phyloP scores from a whole-genome alignment of 345 rosid species.

The Microthlaspi erraticum region DNA sequence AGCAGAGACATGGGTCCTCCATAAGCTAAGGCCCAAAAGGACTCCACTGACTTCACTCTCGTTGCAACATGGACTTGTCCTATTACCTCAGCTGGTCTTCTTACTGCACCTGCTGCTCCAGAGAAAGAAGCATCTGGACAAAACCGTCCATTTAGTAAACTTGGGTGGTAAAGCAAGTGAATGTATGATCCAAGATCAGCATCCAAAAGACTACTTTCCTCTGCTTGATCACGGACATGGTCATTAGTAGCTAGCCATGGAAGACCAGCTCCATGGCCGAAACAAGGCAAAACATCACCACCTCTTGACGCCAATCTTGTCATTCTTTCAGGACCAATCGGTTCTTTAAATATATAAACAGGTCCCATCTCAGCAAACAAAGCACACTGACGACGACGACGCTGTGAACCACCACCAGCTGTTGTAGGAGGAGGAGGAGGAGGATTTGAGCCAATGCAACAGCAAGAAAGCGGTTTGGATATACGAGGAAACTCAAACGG shows the following conservation, averaged over 20 bases:
- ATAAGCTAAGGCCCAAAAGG: constrained; percentile 92
- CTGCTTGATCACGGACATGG: constrained; percentile 56
- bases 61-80: constrained; percentile 96
- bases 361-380: constrained; percentile 99
- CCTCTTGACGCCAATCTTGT: constrained; percentile 84
- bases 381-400: constrained; percentile 95
- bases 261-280: constrained; percentile 89
- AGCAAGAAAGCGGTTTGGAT: constrained; percentile 90
- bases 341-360: constrained; percentile 89
- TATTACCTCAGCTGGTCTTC: constrained; percentile 95
- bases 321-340: constrained; percentile 94
- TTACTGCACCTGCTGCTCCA: constrained; percentile 84
- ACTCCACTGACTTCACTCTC: constrained; percentile 83
- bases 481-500: constrained; percentile 93
- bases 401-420: constrained; percentile 88
- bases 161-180: constrained; percentile 92
- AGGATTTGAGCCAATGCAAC: constrained; percentile 95
- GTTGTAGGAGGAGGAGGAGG: constrained; percentile 91
- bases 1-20: constrained; percentile 98
- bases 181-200: constrained; percentile 78
- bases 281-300: constrained; percentile 84
- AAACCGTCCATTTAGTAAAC: constrained; percentile 80
- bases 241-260: constrained; percentile 94
- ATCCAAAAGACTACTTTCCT: constrained; percentile 82
- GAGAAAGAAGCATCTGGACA: constrained; percentile 95